Evolutionary conservation across 2,329 filamentous ascomycete genomes (phyloP), one percentile per base, ranked within the genome.

Genomic region (Cladosporium sp.): DNA sequence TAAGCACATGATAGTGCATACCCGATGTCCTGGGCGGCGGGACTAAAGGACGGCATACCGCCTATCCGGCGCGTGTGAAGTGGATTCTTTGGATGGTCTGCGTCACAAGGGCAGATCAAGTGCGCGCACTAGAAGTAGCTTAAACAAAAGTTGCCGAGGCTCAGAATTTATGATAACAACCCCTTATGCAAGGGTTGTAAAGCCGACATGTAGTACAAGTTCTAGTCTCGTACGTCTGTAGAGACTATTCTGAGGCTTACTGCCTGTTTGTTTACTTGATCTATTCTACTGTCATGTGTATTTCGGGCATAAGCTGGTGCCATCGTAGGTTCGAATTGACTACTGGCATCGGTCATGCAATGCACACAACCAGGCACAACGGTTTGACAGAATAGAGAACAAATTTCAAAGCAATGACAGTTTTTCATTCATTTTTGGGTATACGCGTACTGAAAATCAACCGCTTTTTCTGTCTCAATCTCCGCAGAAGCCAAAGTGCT

Each of bases 401-500:
- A 10, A 12, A 19, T 5, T 10, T 20, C 13, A 28, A 37, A 39
- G 48, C 34, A 51, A 51, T n/a, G 15, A 39, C 49, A 20, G 9
- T 42, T 52, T 42, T 52, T 52, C 36, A 32, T 40, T 34, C 32
- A 36, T 25, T 42, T 51, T 52, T 50, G 47, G 47, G 47, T 50
- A 50, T 50, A 50, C 45, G 45, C 45, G 37, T 32, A 6, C 19
- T 39, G 10, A 20, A 42, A 9, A 13, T 6, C 39, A 19, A 13
- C 10, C 5, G 5, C 10, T 22, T 42, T 42, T 42, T 42, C 17
- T 19, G 22, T n/a, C n/a, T n/a, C n/a, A n/a, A n/a, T n/a, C n/a
- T n/a, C n/a, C n/a, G n/a, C n/a, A n/a, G n/a, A n/a, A n/a, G n/a
- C 13, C 39, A 32, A 32, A 9, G 28, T 10, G 8, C 12, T 4